phyloP scores from a whole-genome alignment of 2,329 filamentous ascomycete genomes.

The Dactylellina parvicollis region DNA sequence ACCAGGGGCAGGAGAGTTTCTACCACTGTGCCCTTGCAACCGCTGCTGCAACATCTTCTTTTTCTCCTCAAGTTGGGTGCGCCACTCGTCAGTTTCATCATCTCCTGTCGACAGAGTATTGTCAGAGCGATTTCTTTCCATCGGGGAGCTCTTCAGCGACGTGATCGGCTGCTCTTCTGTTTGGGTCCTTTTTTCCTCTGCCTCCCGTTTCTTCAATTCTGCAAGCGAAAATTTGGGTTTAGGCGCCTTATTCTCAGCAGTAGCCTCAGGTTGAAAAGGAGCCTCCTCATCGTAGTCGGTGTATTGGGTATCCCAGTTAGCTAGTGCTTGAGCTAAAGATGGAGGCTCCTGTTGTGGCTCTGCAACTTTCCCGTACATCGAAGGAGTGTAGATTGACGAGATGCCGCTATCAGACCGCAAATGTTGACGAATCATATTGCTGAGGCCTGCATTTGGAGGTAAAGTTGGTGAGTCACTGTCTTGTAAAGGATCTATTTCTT shows the following conservation, averaged over 20 bases:
- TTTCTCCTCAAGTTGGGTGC: slow-evolving; percentile 46
- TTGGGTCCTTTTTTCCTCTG: slow-evolving; percentile 21
- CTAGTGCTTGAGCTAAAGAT: slow-evolving; percentile 45
- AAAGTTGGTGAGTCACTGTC: slow-evolving; percentile 79
- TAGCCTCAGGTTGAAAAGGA: slow-evolving; percentile 37
- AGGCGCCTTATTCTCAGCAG: slow-evolving; percentile 10
- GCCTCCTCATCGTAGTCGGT: slow-evolving; percentile 49
- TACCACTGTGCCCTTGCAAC: slow-evolving; percentile 48
- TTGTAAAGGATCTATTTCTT: slow-evolving; percentile 23
- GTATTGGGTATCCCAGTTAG: slow-evolving; percentile 47
- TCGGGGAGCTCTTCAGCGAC: slow-evolving; percentile 19
- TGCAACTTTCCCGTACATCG: slow-evolving; percentile 57
- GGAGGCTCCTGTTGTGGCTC: slow-evolving; percentile 46
- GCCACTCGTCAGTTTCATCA: slow-evolving; percentile 47
- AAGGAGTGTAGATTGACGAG: slow-evolving; percentile 77
- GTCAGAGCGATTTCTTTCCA: slow-evolving; percentile 46
- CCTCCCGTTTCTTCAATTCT: slow-evolving; percentile 38
- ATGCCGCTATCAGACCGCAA: slow-evolving; percentile 80
- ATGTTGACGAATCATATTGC: slow-evolving; percentile 84
- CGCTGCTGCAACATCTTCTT: slow-evolving; percentile 44
- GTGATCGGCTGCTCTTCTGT: slow-evolving; percentile 3
- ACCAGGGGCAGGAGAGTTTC: slow-evolving; percentile 50
- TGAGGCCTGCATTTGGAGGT: slow-evolving; percentile 75
- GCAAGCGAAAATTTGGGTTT: slow-evolving; percentile 42
- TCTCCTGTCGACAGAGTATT: slow-evolving; percentile 36